Base-by-base conservation (phyloP, 352 stramenopile species). In the Globisporangium uncinulatum region DNA sequence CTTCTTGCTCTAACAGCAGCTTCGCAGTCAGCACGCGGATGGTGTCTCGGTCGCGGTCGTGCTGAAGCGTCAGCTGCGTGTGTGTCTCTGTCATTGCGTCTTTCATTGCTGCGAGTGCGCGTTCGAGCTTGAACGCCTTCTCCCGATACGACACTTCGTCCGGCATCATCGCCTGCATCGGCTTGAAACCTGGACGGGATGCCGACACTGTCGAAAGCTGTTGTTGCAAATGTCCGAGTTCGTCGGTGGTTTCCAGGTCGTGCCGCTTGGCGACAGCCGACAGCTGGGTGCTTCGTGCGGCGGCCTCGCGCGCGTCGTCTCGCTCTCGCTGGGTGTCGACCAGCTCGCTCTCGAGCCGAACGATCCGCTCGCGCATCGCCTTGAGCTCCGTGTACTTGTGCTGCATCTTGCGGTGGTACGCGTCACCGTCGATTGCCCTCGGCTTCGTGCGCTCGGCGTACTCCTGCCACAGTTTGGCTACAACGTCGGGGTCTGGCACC, bases 391-490 rank as follows among this genome's bases (percentile, higher is more conserved):
- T 80, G 62, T 92, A 89, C 8, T 80, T 78, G 24, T 61, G 73
- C 31, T 92, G 75, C 79, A 90, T 87, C 56, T 83, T 83, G 31
- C 77, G 75, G 11, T 92, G 82, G 45, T 92, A 89, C 6, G 66
- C 53, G 8, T 83, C 60, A 6, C 61, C 63, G 60, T 88, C 71
- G 10, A 87, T 52, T 29, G 67, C 66, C 69, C 67, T 70, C 0
- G 72, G 65, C 24, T 75, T 75, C 2, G 73, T 79, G 39, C 76
- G 74, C 36, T 76, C 67, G 2, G 64, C 53, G 37, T 84, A 89
- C 43, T 89, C 79, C 19, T 83, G 71, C 79, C 75, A 87, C 21
- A 89, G 61, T 31, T 75, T 69, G 43, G 83, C 73, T 60, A 83
- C 76, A 1, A 80, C 54, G 14, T 54, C 71, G 1, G 76, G 64